These are phyloP conservation scores for Sugiyamaella smithiae DNA, from an alignment of 805 yeast species.

Conservation along the genomic window DNA sequence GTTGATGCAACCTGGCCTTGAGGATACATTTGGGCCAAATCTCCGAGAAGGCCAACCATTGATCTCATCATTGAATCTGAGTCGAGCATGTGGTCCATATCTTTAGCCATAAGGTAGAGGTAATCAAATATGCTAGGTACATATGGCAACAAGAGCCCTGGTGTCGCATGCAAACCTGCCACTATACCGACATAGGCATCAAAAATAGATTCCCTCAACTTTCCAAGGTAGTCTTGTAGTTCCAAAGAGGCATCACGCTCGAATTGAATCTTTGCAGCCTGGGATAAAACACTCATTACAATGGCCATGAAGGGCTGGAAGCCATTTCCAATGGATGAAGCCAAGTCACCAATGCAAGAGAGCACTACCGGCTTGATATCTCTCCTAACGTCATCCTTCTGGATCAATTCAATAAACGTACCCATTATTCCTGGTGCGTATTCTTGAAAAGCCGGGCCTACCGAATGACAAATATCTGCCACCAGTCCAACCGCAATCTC, in stretches of 20 bases:
- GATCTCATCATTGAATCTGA: constrained; percentile 75
- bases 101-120: constrained; percentile 56
- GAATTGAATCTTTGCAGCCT: constrained; percentile 34
- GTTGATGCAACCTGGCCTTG: constrained; percentile 67
- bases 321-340: constrained; percentile 75
- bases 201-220: constrained; percentile 80
- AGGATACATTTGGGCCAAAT: constrained; percentile 82
- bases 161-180: constrained; percentile 75
- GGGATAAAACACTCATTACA: constrained; percentile 65
- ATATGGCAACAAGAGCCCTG: constrained; percentile 63
- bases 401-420: constrained; percentile 70
- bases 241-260: constrained; percentile 60
- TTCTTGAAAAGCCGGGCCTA: constrained; percentile 68
- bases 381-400: constrained; percentile 63
- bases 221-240: constrained; percentile 67
- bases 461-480: constrained; percentile 89
- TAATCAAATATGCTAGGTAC: constrained; percentile 70
- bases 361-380: constrained; percentile 84
- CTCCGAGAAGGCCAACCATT: constrained; percentile 89
- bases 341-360: constrained; percentile 94
- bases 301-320: constrained; percentile 75
- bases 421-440: constrained; percentile 81
- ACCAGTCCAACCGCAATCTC: constrained; percentile 91
- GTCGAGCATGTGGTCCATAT: constrained; percentile 52
- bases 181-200: constrained; percentile 96